Evolutionary conservation across 2,329 filamentous ascomycete genomes (phyloP), one percentile per base, ranked within the genome.

Genomic region (Epichloe gansuensis): DNA sequence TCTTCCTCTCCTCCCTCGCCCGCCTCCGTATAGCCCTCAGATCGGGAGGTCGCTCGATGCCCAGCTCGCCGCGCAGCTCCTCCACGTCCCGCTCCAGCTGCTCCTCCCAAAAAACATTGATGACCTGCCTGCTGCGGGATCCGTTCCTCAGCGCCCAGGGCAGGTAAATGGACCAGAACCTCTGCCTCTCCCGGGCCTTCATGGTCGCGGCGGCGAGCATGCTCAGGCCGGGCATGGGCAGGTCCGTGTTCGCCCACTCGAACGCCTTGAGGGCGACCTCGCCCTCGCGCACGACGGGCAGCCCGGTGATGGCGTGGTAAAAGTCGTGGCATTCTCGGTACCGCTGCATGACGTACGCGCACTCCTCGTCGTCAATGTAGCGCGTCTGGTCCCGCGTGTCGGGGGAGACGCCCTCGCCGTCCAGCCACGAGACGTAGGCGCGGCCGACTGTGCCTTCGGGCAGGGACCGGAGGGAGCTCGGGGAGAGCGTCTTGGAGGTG

Each of bases 21-120:
- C 74, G 74, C 69, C 78, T 85, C 59, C 93, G 76, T 47, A 91
- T 87, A 27, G 79, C 77, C 60, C 91, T 78, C 68, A 97, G 71
- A 68, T 97, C 89, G 7, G 90, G 88, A 38, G 93, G 93, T 64
- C 80, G 81, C 72, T 97, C 89, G 51, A 98, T 89, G 2, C 87
- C 84, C 60, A 98, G 65, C 64, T 89, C 77, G 4, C 63, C 67
- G 57, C 93, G 78, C 65, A 98, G 64, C 57, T 84, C 86, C 49
- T 81, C 76, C 27, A 95, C 87, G 67, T 95, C 84, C 53, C 82
- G 87, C 71, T 90, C 84, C 58, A 98, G 69, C 71, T 91, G 80
- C 73, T 97, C 89, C 70, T 98, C 93, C 93, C 93, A 98, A 65
- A 95, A 98, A 1, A 98, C 84, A 67, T 96, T 96, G 58, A 98